These are phyloP conservation scores for Trichoderma oligosporum DNA, from an alignment of 2,329 filamentous ascomycete species.

Conservation along the genomic window DNA sequence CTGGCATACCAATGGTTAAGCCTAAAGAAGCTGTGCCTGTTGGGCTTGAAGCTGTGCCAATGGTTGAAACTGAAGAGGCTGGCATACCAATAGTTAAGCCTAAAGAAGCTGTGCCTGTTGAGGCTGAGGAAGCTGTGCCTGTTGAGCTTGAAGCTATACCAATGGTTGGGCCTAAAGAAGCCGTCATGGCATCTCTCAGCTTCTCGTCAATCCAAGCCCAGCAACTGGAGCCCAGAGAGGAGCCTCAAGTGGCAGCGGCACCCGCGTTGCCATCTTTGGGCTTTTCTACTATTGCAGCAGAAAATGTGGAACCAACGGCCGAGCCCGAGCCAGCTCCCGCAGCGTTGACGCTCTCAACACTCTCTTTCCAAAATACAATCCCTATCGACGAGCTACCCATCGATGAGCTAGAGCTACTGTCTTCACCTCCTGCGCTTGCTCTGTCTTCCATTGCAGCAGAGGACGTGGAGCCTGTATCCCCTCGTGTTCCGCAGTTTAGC, in stretches of 20 bases:
- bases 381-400: slow-evolving; percentile 30
- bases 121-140: no score
- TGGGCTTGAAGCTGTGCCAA: no score
- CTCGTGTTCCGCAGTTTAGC: slow-evolving; percentile 33
- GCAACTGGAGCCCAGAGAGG: slow-evolving; percentile 31
- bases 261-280: slow-evolving; percentile 26
- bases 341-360: slow-evolving; percentile 29
- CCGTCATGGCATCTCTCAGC: slow-evolving; percentile 5
- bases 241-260: slow-evolving; percentile 25
- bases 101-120: no score
- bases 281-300: slow-evolving; percentile 32
- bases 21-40: no score
- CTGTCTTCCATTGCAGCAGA: slow-evolving; percentile 38
- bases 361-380: slow-evolving; percentile 33
- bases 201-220: slow-evolving; percentile 27
- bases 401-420: slow-evolving; percentile 12
- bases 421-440: slow-evolving; percentile 29
- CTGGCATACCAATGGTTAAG: no score
- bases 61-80: no score
- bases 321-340: slow-evolving; percentile 27
- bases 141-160: no score
- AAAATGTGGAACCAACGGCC: slow-evolving; percentile 36
- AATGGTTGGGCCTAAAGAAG: no score
- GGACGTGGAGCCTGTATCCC: slow-evolving; percentile 30
- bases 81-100: no score